Evolutionary conservation across 108 stramenopile species (phyloP).

Genomic region (Cylindrotheca fusiformis): DNA sequence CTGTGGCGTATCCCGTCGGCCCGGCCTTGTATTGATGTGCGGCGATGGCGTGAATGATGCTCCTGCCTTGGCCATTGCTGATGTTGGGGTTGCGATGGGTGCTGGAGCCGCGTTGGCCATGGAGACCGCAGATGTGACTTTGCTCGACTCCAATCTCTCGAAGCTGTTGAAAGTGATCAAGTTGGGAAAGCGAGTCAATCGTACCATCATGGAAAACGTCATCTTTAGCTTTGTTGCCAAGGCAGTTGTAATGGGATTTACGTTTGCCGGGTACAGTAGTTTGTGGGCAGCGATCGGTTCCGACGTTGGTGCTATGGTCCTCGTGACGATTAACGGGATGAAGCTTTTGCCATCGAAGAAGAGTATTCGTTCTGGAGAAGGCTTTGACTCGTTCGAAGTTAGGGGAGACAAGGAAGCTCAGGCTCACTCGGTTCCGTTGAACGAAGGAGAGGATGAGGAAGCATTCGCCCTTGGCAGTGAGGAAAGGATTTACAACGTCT

Average conservation of each 20-base stretch:
- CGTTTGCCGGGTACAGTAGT: slow-evolving; percentile 49
- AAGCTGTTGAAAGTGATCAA: slow-evolving; percentile 56
- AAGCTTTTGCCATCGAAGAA: slow-evolving; percentile 49
- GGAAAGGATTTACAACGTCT: too few species aligned
- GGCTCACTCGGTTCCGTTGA: too few species aligned
- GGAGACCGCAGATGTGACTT: slow-evolving; percentile 79
- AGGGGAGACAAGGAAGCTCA: too few species aligned
- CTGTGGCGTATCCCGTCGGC: slow-evolving; percentile 9
- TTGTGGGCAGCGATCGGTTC: slow-evolving; percentile 66
- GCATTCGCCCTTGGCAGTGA: too few species aligned
- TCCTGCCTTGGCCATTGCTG: slow-evolving; percentile 88
- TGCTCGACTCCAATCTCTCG: slow-evolving; percentile 74
- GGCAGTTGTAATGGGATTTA: slow-evolving; percentile 62
- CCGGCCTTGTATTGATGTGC: slow-evolving; percentile 81
- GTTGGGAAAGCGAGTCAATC: slow-evolving; percentile 60
- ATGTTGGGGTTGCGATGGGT: slow-evolving; percentile 97
- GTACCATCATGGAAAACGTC: slow-evolving; percentile 71
- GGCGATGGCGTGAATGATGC: slow-evolving; percentile 98
- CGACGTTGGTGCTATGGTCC: slow-evolving; percentile 82
- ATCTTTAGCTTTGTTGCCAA: slow-evolving; percentile 59
- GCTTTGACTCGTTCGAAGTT: too few species aligned
- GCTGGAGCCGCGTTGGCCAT: slow-evolving; percentile 93
- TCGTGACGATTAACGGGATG: slow-evolving; percentile 82
- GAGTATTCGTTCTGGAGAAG: too few species aligned
- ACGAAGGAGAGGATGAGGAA: too few species aligned